A percentile compares a stretch with the other conserved stretches of the same genome.
Conservation (phyloP, 2,329 filamentous ascomycete genomes). For the Xylaria sp. region DNA sequence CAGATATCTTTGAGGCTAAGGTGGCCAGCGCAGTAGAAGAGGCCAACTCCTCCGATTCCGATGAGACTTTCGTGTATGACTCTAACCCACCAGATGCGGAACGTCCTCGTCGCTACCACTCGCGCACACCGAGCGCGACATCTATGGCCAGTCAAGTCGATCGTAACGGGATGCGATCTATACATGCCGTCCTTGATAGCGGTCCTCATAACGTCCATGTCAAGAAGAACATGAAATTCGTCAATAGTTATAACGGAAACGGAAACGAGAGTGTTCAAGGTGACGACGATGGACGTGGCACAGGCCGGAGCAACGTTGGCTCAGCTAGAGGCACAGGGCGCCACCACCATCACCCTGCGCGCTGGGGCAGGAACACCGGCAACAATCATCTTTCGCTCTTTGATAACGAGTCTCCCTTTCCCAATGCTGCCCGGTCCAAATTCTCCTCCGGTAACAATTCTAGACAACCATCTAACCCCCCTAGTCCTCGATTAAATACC, state of each 20-base stretch:
- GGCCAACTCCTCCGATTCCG: conserved; percentile 94
- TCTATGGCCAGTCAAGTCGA: conserved; percentile 81
- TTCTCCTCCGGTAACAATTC: conserved; percentile 66
- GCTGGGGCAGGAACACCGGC: conserved; percentile 76
- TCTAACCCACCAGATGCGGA: conserved; percentile 86
- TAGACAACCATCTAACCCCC: conserved; percentile 73
- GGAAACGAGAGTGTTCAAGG: conserved; percentile 65
- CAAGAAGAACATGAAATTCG: conserved; percentile 97
- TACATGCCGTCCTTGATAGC: conserved; percentile 74
- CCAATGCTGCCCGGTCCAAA: conserved; percentile 72
- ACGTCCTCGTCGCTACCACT: conserved; percentile 83
- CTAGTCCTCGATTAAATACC: conserved; percentile 69
- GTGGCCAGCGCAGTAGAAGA: conserved; percentile 96
- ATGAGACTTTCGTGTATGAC: conserved; percentile 99
- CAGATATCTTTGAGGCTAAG: conserved; percentile 97
- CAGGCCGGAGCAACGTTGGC: conserved; percentile 69
- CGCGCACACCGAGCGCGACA: conserved; percentile 91
- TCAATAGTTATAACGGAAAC: conserved; percentile 78
- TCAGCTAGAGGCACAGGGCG: conserved; percentile 74
- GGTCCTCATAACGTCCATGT: conserved; percentile 64
- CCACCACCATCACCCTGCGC: conserved; percentile 79
- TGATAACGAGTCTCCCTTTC: conserved; percentile 82
- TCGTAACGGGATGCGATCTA: conserved; percentile 68
- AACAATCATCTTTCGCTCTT: conserved; percentile 78
- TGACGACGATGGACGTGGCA: conserved; percentile 75